Conservation (phyloP, 2,329 filamentous ascomycete species). For the Cercospora nicotianae region DNA sequence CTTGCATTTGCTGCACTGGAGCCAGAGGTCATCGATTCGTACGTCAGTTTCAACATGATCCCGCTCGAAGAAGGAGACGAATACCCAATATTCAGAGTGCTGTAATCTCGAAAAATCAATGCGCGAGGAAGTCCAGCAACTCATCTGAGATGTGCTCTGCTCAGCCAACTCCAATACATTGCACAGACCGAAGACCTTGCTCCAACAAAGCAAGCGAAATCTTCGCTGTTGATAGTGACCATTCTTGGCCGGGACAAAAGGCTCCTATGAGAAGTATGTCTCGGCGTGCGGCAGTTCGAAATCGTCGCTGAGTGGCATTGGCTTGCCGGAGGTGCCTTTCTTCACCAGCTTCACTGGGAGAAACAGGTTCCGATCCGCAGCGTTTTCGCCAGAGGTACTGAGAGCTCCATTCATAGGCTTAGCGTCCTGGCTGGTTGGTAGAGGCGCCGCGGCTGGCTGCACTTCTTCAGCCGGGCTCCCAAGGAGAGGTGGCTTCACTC, state of each 20-base stretch:
- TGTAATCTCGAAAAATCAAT: background rate
- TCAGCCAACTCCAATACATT: background rate
- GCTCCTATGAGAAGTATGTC: slow-evolving; percentile 8
- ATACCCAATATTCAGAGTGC: slow-evolving; percentile 37
- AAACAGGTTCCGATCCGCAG: background rate
- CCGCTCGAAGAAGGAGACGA: slow-evolving; percentile 40
- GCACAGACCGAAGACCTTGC: background rate
- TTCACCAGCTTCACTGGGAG: background rate
- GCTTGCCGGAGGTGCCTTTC: background rate
- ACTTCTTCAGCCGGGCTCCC: background rate
- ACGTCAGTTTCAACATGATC: slow-evolving; percentile 41
- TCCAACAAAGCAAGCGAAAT: background rate
- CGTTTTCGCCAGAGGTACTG: background rate
- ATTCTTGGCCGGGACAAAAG: background rate
- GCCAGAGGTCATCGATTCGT: slow-evolving; percentile 42
- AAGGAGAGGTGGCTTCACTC: background rate
- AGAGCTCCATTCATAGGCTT: background rate
- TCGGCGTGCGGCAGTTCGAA: slow-evolving; percentile 20
- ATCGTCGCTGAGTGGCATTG: slow-evolving; percentile 3
- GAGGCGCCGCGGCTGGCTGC: background rate
- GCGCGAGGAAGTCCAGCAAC: background rate
- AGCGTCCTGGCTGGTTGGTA: background rate
- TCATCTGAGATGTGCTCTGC: background rate
- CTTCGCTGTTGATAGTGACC: background rate
- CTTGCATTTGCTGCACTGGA: slow-evolving; percentile 42